Conservation (phyloP, 176 grass and related monocot species). For the Thinopyrum elongatum region DNA sequence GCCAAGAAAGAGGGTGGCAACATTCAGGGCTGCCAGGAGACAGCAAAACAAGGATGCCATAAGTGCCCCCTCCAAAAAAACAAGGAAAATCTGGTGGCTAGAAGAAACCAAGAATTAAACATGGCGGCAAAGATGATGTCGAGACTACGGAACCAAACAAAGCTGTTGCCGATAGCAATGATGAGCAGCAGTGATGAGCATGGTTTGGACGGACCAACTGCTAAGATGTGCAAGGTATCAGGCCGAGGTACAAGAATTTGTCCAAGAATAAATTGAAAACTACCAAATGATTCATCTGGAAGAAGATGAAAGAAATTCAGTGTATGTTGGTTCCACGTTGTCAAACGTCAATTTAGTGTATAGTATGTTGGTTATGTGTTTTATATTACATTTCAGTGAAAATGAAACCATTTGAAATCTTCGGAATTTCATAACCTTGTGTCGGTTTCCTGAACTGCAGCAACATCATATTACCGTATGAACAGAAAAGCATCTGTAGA, state of each 20-base stretch:
- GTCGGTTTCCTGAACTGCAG: not conserved
- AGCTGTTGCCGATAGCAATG: not conserved
- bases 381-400: not conserved
- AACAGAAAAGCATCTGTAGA: too few relatives aligned
- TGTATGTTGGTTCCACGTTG: not conserved
- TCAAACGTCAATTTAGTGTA: constrained; percentile 2
- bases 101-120: not conserved
- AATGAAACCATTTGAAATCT: not conserved
- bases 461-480: too few relatives aligned
- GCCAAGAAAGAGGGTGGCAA: constrained; percentile 28
- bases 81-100: not conserved
- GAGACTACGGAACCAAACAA: not conserved
- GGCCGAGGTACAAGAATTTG: not conserved
- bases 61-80: constrained; percentile 4
- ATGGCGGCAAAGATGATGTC: not conserved
- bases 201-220: not conserved
- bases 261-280: constrained; percentile 5
- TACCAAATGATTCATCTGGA: not conserved
- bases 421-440: not conserved
- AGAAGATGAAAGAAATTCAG: not conserved
- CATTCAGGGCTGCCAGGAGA: not conserved
- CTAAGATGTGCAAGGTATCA: not conserved
- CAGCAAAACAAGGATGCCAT: not conserved
- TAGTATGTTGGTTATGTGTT: not conserved
- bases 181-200: constrained; percentile 1